phyloP scores from a whole-genome alignment of 192 early-diverging fungal species.

The Glomus cerebriforme region DNA sequence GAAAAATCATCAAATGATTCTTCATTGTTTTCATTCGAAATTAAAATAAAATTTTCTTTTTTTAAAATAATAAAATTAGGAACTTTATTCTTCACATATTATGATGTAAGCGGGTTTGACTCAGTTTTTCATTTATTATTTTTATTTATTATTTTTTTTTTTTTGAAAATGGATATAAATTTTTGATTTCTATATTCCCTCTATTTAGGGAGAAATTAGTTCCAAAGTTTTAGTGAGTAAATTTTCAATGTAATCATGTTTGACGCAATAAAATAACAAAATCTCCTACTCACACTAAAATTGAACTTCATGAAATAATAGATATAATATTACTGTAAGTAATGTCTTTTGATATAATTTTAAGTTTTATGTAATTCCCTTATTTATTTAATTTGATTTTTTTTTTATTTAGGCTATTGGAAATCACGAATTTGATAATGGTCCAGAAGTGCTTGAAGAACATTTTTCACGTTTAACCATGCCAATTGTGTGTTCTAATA shows the following conservation, averaged over 20 bases:
- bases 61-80: constrained; percentile 38
- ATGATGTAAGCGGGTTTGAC: constrained; percentile 43
- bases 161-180: too few relatives aligned
- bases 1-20: not conserved
- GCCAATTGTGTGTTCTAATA: constrained; percentile 68
- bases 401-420: constrained; percentile 41
- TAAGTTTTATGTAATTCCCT: too few relatives aligned
- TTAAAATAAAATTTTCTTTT: not conserved
- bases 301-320: not conserved
- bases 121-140: not conserved
- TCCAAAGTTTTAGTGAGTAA: constrained; percentile 50
- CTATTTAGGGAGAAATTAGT: constrained; percentile 50
- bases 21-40: not conserved
- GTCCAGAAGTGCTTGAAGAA: constrained; percentile 51
- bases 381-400: constrained; percentile 1
- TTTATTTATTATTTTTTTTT: not conserved
- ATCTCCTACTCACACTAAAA: not conserved
- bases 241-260: not conserved
- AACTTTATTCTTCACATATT: constrained; percentile 69
- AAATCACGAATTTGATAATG: constrained; percentile 81
- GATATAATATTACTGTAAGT: constrained; percentile 53
- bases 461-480: constrained; percentile 62
- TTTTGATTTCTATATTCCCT: not conserved
- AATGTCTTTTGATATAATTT: constrained; percentile 25
- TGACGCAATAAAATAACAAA: not conserved